These are phyloP conservation scores for Mycena latifolia DNA, from an alignment of 768 basidiomycete species.

Conservation along the genomic window DNA sequence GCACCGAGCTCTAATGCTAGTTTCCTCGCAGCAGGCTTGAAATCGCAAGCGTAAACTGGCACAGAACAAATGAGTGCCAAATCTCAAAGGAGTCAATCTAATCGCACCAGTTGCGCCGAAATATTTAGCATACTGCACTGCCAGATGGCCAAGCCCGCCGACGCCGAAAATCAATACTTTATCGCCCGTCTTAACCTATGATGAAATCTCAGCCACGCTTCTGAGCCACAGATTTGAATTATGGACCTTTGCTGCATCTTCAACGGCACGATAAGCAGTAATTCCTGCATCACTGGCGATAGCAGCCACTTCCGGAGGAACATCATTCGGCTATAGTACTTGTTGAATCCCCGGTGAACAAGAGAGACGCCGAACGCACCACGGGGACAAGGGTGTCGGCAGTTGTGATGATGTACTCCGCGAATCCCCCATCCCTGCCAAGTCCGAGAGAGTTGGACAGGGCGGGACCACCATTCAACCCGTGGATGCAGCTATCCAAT, in stretches of 20 bases:
- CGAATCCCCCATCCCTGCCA: conserved; percentile 31
- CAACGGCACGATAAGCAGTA: conserved; percentile 35
- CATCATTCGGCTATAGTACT: conserved; percentile 27
- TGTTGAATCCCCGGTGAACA: background rate
- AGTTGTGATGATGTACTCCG: conserved; percentile 29
- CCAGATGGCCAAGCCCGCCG: conserved; percentile 35
- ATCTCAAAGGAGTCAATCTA: background rate
- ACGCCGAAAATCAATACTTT: conserved; percentile 34
- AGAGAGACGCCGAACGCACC: conserved; percentile 1
- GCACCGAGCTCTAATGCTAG: conserved; percentile 40
- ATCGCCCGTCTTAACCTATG: background rate
- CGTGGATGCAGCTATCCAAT: conserved; percentile 12
- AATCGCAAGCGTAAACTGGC: conserved; percentile 40
- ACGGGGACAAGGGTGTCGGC: conserved; percentile 30
- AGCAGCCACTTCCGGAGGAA: conserved; percentile 30
- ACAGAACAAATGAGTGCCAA: background rate
- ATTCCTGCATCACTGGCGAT: conserved; percentile 34
- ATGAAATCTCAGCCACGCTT: background rate
- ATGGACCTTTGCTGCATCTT: conserved; percentile 28
- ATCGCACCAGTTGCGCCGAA: conserved; percentile 38
- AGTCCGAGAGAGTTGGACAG: conserved; percentile 12
- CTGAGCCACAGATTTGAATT: background rate
- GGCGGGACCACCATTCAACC: conserved; percentile 16
- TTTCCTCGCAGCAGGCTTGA: conserved; percentile 36
- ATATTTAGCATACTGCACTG: conserved; percentile 39